Percentiles rank a stretch among this genome's conserved stretches.
These are phyloP conservation scores for Rhizophagus clarus DNA, from an alignment of 192 early-diverging fungal genomes.

Conservation along the genomic window DNA sequence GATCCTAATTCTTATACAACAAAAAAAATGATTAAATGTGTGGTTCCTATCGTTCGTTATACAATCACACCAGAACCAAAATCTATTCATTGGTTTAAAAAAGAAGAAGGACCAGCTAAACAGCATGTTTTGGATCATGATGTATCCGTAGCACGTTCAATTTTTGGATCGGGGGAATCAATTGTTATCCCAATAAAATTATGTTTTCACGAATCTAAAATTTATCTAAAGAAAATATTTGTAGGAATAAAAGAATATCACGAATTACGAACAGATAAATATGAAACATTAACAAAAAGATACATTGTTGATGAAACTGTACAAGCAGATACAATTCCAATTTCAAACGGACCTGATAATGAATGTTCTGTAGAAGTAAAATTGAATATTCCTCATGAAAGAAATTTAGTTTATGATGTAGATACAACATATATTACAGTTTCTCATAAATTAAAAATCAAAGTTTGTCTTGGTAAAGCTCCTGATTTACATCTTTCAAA, in stretches of 20 bases:
- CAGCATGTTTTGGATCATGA: background rate
- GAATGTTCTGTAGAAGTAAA: background rate
- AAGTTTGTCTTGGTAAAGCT: conserved; percentile 3
- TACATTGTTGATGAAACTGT: background rate
- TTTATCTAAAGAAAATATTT: conserved; percentile 7
- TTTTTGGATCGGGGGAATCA: background rate
- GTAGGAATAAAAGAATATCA: conserved; percentile 26
- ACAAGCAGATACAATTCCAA: background rate
- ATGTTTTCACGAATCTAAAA: background rate
- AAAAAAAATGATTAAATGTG: background rate
- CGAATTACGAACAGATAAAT: background rate
- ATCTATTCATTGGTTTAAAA: background rate
- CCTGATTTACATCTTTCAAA: background rate
- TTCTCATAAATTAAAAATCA: conserved; percentile 15
- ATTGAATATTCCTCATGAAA: background rate
- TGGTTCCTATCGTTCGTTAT: conserved; percentile 6
- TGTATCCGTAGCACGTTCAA: background rate
- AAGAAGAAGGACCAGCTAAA: background rate
- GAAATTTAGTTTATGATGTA: background rate
- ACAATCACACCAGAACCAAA: background rate
- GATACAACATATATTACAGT: background rate
- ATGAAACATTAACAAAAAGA: conserved; percentile 1
- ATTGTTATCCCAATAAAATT: conserved; percentile 10
- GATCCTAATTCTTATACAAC: background rate
- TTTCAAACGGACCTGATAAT: background rate